Evolutionary conservation across 352 stramenopile species (phyloP), one percentile per base, ranked within the genome.

Genomic region (Globisporangium camurandrum): DNA sequence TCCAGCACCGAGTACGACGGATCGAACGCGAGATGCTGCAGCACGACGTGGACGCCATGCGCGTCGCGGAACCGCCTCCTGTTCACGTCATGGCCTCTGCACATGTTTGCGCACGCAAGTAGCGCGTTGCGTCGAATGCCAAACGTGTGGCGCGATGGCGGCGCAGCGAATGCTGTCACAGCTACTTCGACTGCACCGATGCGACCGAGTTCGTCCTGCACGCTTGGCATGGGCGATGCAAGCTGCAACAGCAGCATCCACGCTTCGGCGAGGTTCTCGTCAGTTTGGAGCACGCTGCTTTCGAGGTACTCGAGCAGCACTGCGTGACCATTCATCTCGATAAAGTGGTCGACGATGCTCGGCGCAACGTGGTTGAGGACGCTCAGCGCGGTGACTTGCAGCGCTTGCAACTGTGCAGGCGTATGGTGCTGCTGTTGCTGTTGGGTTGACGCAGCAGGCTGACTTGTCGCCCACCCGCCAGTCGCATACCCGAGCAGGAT

Each of bases 91-190:
- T 85, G 62, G 37, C 69, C 49, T 2, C 71, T 63, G 27, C 80
- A 91, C 52, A 88, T 69, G 22, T 45, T 68, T 19, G 73, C 68
- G 26, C 80, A 88, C 4, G 63, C 54, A 19, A 83, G 26, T 33
- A 88, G 70, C 1, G 75, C 77, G 36, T 85, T 78, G 22, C 80
- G 72, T n/a, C 75, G 73, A 22, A 84, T 83, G 2, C 56, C 51
- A 44, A 74, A 87, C n/a, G 75, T 76, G 52, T 85, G 69, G 10
- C 62, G 59, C 11, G 70, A 77, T 12, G 66, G 57, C 2, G 70
- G 73, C 10, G 59, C 41, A 17, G 61, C 56, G 41, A 89, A 88
- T 43, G 67, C 61, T 1, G 67, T 53, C n/a, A 88, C 47, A 4
- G 75, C 62, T 8, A 43, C 64, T 47, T 88, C 77, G 17, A 92